These are phyloP conservation scores for Colletotrichum nymphaeae DNA, from an alignment of 2,329 filamentous ascomycete genomes.

Conservation along the genomic window DNA sequence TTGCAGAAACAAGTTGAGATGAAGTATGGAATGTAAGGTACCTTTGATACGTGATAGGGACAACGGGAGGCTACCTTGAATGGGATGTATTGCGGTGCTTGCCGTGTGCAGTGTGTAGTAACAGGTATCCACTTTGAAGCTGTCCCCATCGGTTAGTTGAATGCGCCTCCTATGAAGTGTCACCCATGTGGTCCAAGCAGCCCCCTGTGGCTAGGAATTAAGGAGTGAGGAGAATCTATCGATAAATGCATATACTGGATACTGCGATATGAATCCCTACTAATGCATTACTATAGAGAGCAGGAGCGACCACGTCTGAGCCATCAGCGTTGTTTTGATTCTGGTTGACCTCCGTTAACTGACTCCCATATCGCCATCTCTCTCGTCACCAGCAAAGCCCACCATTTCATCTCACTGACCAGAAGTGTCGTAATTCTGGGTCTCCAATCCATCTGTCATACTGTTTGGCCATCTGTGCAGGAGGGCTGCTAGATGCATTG, in stretches of 20 bases:
- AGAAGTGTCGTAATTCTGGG: not conserved
- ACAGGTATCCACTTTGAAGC: conserved; percentile 2
- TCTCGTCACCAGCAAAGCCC: not conserved
- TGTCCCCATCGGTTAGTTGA: conserved; percentile 29
- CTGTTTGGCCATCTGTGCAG: not conserved
- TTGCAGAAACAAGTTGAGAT: not conserved
- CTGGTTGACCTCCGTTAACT: conserved; percentile 1
- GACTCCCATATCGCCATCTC: conserved; percentile 4
- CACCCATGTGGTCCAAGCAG: not conserved
- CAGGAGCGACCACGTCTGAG: conserved; percentile 20
- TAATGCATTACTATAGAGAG: not conserved
- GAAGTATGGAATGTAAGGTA: not conserved
- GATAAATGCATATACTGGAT: conserved; percentile 10
- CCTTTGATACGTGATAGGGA: not conserved
- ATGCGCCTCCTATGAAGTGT: conserved; percentile 3
- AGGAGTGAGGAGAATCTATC: rapidly evolving
- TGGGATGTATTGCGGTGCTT: conserved; percentile 19
- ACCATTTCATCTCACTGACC: conserved; percentile 11
- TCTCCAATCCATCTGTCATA: conserved; percentile 4
- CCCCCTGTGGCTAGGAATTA: not conserved
- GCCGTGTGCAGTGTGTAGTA: conserved; percentile 13
- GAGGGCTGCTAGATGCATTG: conserved; percentile 23
- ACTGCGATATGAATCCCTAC: not conserved
- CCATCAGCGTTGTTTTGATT: conserved; percentile 30
- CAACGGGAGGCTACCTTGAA: conserved; percentile 22